Evolutionary conservation across 2,329 filamentous ascomycete genomes (phyloP).

Genomic region (Diaporthe eres): DNA sequence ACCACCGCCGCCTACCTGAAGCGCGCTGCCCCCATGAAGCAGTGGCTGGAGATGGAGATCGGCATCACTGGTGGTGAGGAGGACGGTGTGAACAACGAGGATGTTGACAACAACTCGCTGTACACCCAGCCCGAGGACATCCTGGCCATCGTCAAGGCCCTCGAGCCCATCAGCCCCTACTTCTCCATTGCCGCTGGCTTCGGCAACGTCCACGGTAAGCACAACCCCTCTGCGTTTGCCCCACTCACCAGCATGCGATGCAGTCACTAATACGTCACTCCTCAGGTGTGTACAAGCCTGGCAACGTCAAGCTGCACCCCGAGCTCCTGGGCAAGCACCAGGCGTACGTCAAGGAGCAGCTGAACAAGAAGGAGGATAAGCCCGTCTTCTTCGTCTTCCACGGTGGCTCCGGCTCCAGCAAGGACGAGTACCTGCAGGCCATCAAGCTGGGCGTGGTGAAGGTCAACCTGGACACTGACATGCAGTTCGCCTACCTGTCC

Average conservation of each 20-base stretch:
- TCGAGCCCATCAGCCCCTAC: conserved; percentile 90
- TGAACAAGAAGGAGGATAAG: conserved; percentile 80
- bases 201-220: conserved; percentile 86
- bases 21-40: conserved; percentile 95
- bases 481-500: conserved; percentile 93
- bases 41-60: conserved; percentile 98
- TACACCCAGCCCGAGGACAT: conserved; percentile 99
- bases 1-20: conserved; percentile 95
- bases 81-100: conserved; percentile 98
- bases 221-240: background rate
- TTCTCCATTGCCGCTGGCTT: conserved; percentile 99
- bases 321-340: conserved; percentile 98
- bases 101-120: conserved; percentile 94
- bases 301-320: conserved; percentile 95
- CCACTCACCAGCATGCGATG: background rate
- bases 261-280: background rate
- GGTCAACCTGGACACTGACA: conserved; percentile 98
- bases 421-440: conserved; percentile 90
- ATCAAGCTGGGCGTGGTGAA: conserved; percentile 97
- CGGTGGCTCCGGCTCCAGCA: conserved; percentile 92
- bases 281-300: conserved; percentile 91
- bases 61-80: conserved; percentile 98
- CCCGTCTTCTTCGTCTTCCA: conserved; percentile 99
- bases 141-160: conserved; percentile 88
- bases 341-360: conserved; percentile 87